Base-by-base conservation (phyloP, 441 rosid genomes). In the Populus hybrid region DNA sequence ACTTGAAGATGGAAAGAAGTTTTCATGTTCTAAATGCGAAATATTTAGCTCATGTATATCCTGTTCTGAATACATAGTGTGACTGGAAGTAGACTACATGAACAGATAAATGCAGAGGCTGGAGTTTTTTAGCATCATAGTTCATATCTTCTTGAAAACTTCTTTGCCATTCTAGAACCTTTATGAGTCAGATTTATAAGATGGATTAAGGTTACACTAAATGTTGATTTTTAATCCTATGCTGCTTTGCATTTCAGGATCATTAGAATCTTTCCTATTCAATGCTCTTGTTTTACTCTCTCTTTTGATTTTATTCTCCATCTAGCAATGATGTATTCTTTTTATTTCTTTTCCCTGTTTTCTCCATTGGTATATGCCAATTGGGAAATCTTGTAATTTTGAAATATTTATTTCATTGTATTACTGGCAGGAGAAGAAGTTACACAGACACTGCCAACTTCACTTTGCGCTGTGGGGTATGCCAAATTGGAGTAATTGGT, bases 401-500 rank as follows among this genome's bases (percentile, higher is more conserved):
- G 59, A 65, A 42, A n/a, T 42, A 8, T 14, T 67, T 16, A 42
- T 50, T 20, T 69, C 11, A 38, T 18, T 12, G 20, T 6, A 12
- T 67, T 24, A 71, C 36, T 35, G 81, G 81, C 59, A 92, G 99
- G 88, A 91, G 91, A 87, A 88, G 91, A 87, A 91, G 90, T 20
- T 94, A 84, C 70, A 95, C 97, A 0, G 94, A 94, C 78, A 91
- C 94, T 8, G 82, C 95, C 66, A 92, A 88, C 85, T 95, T 93
- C 84, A 92, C 97, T 53, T 78, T 95, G 82, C 94, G 95, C 30
- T 95, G 98, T 8, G 98, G 97, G 24, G 93, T 88, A 26, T 93
- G 98, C 87, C 99, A 93, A 81, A 94, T 90, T 8, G 98, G 98
- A 20, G 90, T 95, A 1, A 28, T 95, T 9, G 99, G 98, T 76